A percentile compares a stretch with the other conserved stretches of the same genome.
These are phyloP conservation scores for Niebla homalea DNA, from an alignment of 495 filamentous ascomycete genomes.

Conservation along the genomic window DNA sequence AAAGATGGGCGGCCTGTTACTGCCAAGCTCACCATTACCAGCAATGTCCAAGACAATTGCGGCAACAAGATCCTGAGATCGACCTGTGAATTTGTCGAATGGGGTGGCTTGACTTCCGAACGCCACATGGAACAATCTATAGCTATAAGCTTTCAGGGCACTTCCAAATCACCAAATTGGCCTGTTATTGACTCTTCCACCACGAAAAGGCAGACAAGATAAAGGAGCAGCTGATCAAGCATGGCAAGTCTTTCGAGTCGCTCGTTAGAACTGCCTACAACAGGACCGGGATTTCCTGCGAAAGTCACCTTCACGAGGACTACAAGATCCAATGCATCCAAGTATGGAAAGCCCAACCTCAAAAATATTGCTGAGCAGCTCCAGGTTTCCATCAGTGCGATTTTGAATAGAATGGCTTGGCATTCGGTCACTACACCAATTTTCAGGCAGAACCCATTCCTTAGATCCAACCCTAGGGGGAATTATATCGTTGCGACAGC, in stretches of 20 bases:
- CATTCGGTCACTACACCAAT: no score
- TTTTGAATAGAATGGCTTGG: no score
- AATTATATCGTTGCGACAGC: no score
- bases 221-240: conserved; percentile 25
- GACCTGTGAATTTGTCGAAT: conserved; percentile 39
- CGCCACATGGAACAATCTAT: conserved; percentile 25
- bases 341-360: no score
- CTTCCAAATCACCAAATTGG: conserved; percentile 39
- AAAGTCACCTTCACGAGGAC: no score
- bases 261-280: no score
- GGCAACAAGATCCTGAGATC: conserved; percentile 1
- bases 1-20: conserved; percentile 26
- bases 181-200: conserved; percentile 42
- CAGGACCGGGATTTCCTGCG: no score
- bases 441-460: no score
- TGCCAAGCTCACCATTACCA: conserved; percentile 22
- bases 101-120: conserved; percentile 47
- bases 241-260: conserved; percentile 36
- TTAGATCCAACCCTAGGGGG: no score
- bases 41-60: neutral
- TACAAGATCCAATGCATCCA: no score
- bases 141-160: conserved; percentile 42
- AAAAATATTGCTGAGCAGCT: no score
- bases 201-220: conserved; percentile 30
- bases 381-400: no score